Conservation (phyloP, 257 asterid species). For the Solanum chiquidenum region DNA sequence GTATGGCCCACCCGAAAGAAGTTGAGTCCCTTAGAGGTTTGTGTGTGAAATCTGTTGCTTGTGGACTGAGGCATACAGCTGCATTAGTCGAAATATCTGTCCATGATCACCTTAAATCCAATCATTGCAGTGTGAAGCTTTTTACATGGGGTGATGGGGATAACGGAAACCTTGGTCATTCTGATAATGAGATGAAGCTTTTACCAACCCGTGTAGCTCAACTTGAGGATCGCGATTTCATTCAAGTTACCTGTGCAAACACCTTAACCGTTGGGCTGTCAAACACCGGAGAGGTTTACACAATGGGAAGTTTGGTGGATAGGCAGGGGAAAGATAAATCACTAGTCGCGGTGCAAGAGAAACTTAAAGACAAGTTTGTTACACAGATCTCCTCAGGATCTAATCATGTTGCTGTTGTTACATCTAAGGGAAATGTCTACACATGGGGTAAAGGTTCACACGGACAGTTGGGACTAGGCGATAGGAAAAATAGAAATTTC, state of each 20-base stretch:
- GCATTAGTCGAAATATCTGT: slow-evolving; percentile 28
- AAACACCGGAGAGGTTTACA: slow-evolving; percentile 23
- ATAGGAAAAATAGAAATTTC: slow-evolving; percentile 24
- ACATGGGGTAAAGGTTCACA: slow-evolving; percentile 41
- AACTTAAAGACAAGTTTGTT: slow-evolving; percentile 26
- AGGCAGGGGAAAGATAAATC: slow-evolving; percentile 33
- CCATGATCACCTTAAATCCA: slow-evolving; percentile 7
- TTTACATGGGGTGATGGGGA: slow-evolving; percentile 51
- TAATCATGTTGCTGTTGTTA: slow-evolving; percentile 32
- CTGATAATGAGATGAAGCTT: slow-evolving; percentile 23
- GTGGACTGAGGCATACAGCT: slow-evolving; percentile 51
- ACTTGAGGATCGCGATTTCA: slow-evolving; percentile 31
- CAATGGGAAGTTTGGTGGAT: slow-evolving; percentile 31
- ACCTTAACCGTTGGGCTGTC: slow-evolving; percentile 26
- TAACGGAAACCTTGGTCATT: slow-evolving; percentile 38
- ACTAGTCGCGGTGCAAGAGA: slow-evolving; percentile 20
- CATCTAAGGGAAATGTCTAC: slow-evolving; percentile 24
- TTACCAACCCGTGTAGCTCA: slow-evolving; percentile 24
- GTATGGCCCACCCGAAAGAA: slow-evolving; percentile 32
- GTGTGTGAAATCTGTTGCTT: slow-evolving; percentile 29
- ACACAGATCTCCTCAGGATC: slow-evolving; percentile 31
- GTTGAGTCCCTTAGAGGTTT: slow-evolving; percentile 30
- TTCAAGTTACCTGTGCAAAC: slow-evolving; percentile 35
- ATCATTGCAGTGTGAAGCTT: slow-evolving; percentile 22
- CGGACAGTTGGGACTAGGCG: slow-evolving; percentile 47